Evolutionary conservation across 2,329 filamentous ascomycete species (phyloP).

Genomic region (Orbilia brochopaga): DNA sequence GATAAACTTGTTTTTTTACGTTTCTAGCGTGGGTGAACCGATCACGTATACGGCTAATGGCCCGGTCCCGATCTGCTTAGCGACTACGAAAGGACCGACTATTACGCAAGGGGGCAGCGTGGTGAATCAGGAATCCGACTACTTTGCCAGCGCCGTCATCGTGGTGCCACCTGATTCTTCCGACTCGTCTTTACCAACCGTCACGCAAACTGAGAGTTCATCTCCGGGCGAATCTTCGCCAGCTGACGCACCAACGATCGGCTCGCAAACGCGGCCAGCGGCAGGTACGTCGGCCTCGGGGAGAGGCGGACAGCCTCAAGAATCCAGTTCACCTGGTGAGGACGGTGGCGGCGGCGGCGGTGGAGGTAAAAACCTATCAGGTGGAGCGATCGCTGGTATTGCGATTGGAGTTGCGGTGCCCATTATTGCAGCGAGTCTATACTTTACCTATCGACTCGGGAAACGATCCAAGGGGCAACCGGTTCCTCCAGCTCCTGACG

Average conservation of each 20-base stretch:
- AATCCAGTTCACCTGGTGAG: background rate
- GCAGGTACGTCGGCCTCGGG: slow-evolving; percentile 3
- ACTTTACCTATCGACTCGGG: slow-evolving; percentile 25
- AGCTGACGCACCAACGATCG: background rate
- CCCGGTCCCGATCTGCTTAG: slow-evolving; percentile 28
- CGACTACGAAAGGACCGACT: slow-evolving; percentile 28
- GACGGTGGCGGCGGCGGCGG: background rate
- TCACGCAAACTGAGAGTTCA: background rate
- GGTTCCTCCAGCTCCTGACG: background rate
- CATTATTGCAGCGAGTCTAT: slow-evolving; percentile 19
- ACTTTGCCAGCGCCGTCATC: slow-evolving; percentile 35
- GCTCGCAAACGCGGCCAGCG: background rate
- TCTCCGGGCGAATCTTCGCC: background rate
- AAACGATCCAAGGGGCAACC: slow-evolving; percentile 2
- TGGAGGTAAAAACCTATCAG: slow-evolving; percentile 7
- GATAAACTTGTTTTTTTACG: background rate
- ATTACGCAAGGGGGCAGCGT: slow-evolving; percentile 24
- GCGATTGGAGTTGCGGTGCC: slow-evolving; percentile 22
- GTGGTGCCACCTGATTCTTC: slow-evolving; percentile 8
- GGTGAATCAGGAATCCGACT: slow-evolving; percentile 32
- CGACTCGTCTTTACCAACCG: slow-evolving; percentile 5
- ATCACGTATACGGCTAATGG: slow-evolving; percentile 32
- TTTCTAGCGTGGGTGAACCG: background rate
- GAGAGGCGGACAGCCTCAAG: slow-evolving; percentile 3
- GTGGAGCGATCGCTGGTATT: slow-evolving; percentile 35